These are phyloP conservation scores for Agaricus blazei DNA, from an alignment of 768 basidiomycete genomes.

Conservation along the genomic window DNA sequence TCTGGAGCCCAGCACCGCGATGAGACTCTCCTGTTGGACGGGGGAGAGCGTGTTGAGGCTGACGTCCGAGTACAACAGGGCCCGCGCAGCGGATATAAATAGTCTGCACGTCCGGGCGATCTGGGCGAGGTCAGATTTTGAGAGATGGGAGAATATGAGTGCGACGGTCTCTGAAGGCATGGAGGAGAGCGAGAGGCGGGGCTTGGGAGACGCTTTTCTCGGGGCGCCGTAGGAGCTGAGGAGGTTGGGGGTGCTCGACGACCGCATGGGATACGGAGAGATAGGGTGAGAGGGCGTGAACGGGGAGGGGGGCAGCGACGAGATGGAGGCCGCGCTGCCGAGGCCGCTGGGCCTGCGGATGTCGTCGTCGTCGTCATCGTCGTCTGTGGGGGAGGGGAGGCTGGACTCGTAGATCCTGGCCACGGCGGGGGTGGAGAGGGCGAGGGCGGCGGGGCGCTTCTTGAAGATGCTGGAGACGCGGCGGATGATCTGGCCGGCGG, in stretches of 20 bases:
- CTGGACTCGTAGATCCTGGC: constrained; percentile 10
- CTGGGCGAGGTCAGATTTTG: constrained; percentile 23
- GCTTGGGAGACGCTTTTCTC: constrained; percentile 6
- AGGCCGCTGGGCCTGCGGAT: constrained; percentile 44
- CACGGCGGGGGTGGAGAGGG: constrained; percentile 6
- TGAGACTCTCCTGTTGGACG: constrained; percentile 27
- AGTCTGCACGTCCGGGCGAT: constrained; percentile 27
- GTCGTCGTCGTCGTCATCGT: constrained; percentile 38
- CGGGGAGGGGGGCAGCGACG: constrained; percentile 32
- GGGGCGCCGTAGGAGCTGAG: constrained; percentile 19
- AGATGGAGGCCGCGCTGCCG: constrained; percentile 32
- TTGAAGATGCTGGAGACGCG: constrained; percentile 18
- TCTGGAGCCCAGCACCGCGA: constrained; percentile 32
- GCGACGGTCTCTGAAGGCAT: constrained; percentile 30
- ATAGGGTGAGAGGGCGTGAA: constrained; percentile 14
- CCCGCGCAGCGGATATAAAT: constrained; percentile 28
- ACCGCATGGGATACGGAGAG: constrained; percentile 21
- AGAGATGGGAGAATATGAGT: constrained; percentile 29
- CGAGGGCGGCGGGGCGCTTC: constrained; percentile 7
- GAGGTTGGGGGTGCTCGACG: constrained; percentile 34
- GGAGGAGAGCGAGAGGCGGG: not conserved
- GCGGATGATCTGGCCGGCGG: not conserved
- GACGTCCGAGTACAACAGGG: constrained; percentile 27
- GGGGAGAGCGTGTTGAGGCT: constrained; percentile 27
- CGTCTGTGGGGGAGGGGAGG: constrained; percentile 12